phyloP scores from a whole-genome alignment of 805 yeast species.

The Grigorovia humatica region DNA sequence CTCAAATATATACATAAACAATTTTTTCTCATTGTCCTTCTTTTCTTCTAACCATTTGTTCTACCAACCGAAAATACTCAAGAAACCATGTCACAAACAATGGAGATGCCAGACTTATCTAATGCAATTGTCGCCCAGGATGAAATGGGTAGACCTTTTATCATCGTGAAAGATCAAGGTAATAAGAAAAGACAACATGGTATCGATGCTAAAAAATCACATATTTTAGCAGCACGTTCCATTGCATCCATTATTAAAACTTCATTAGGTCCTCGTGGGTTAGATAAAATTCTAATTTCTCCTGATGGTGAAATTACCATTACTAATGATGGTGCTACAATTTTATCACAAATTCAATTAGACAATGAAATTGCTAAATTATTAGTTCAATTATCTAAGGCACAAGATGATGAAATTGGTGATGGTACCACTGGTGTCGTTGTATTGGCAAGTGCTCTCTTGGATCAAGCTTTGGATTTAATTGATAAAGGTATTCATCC shows the following conservation, averaged over 20 bases:
- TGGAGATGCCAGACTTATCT: conserved; percentile 78
- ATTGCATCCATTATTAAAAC: conserved; percentile 88
- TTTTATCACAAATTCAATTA: conserved; percentile 88
- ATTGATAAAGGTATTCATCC: conserved; percentile 98
- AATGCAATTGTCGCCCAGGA: conserved; percentile 98
- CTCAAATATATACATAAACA: too few species aligned
- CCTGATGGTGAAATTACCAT: conserved; percentile 98
- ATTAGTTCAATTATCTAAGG: conserved; percentile 82
- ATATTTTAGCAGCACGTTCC: conserved; percentile 88
- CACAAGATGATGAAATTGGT: conserved; percentile 97
- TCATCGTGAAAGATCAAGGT: conserved; percentile 84
- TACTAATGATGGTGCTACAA: conserved; percentile 98
- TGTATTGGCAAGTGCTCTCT: conserved; percentile 85
- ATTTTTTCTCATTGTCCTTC: not conserved
- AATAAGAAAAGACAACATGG: conserved; percentile 60
- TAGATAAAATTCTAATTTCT: conserved; percentile 87
- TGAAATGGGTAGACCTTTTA: conserved; percentile 98
- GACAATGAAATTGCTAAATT: conserved; percentile 94
- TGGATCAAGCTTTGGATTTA: conserved; percentile 88
- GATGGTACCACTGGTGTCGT: conserved; percentile 99
- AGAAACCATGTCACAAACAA: conserved; percentile 4
- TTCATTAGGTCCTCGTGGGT: conserved; percentile 95
- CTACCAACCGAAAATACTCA: not conserved
- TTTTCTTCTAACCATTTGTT: too few species aligned
- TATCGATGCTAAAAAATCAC: conserved; percentile 70